Percentiles rank a stretch among this genome's conserved stretches.
Evolutionary conservation across 2,329 filamentous ascomycete species (phyloP).

Genomic region (Pyrenophora teres): DNA sequence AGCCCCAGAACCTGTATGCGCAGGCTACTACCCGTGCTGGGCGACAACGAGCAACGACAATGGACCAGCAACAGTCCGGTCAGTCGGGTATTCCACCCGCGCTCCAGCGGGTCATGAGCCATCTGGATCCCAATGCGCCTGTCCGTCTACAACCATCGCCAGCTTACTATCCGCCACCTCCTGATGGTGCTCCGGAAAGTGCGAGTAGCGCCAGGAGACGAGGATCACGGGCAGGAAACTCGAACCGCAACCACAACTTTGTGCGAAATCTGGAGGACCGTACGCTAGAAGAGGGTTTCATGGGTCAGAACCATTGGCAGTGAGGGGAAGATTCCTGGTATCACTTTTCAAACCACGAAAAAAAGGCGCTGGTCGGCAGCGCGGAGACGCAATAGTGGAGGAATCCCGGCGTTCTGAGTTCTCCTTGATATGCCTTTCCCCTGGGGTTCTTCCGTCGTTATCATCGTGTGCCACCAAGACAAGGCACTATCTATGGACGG

Average conservation of each 20-base stretch:
- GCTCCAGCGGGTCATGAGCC: conserved; percentile 92
- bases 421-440: conserved; percentile 12
- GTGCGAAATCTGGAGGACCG: conserved; percentile 94
- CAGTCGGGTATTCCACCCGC: conserved; percentile 89
- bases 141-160: conserved; percentile 94
- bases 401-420: conserved; percentile 12
- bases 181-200: conserved; percentile 75
- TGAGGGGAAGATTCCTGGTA: conserved; percentile 44
- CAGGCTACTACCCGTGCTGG: conserved; percentile 78
- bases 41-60: conserved; percentile 89
- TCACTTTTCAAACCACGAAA: conserved; percentile 7
- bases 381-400: conserved; percentile 5
- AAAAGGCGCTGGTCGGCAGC: conserved; percentile 3
- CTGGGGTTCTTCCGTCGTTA: conserved; percentile 6
- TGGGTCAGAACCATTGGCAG: conserved; percentile 72
- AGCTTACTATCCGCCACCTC: conserved; percentile 93
- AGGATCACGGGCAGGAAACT: conserved; percentile 70
- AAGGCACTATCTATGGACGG: conserved; percentile 7
- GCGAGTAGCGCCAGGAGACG: conserved; percentile 71
- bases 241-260: conserved; percentile 76
- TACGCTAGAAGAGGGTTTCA: conserved; percentile 90
- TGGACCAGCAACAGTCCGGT: conserved; percentile 92
- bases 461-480: conserved; percentile 13
- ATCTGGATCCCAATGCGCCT: conserved; percentile 91
- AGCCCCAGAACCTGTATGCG: conserved; percentile 74